phyloP scores from a whole-genome alignment of 352 stramenopile genomes.

The Lagenidium sp. region DNA sequence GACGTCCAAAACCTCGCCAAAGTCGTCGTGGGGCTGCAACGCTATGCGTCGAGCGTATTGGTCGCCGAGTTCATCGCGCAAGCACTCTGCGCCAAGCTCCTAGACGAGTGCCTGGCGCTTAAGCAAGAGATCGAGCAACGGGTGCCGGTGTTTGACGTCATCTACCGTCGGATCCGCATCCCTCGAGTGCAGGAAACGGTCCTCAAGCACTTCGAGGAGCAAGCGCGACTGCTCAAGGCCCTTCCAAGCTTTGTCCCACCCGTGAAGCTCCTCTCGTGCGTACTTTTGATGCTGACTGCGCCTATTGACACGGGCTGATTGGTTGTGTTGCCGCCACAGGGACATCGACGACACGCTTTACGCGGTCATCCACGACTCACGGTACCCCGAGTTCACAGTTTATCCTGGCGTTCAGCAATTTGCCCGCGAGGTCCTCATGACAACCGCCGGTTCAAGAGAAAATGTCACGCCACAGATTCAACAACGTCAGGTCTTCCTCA shows the following conservation, averaged over 20 bases:
- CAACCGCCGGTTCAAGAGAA: slow-evolving; percentile 1
- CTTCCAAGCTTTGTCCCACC: slow-evolving; percentile 28
- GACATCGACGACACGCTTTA: slow-evolving; percentile 81
- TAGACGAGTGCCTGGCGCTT: slow-evolving; percentile 32
- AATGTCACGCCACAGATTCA: slow-evolving; percentile 16
- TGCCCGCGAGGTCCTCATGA: slow-evolving; percentile 59
- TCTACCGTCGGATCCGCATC: slow-evolving; percentile 53
- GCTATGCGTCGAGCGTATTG: slow-evolving; percentile 30
- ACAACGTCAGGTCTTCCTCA: slow-evolving; percentile 44
- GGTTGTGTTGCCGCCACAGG: too few relatives aligned
- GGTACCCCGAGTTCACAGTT: slow-evolving; percentile 74
- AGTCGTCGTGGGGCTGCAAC: slow-evolving; percentile 51
- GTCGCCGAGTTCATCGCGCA: slow-evolving; percentile 45
- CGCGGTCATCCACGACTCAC: slow-evolving; percentile 66
- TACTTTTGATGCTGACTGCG: too few relatives aligned
- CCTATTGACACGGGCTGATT: too few relatives aligned
- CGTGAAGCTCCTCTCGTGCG: slow-evolving; percentile 65
- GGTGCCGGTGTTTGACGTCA: slow-evolving; percentile 59
- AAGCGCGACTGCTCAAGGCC: slow-evolving; percentile 22
- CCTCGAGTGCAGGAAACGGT: slow-evolving; percentile 37
- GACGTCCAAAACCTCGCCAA: slow-evolving; percentile 29
- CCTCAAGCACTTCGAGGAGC: slow-evolving; percentile 51
- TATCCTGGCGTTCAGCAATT: slow-evolving; percentile 82
- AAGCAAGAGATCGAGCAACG: slow-evolving; percentile 65
- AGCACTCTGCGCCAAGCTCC: slow-evolving; percentile 38